These are phyloP conservation scores for Ophiocordyceps camponoti-leonardi DNA, from an alignment of 2,329 filamentous ascomycete genomes.

Conservation along the genomic window DNA sequence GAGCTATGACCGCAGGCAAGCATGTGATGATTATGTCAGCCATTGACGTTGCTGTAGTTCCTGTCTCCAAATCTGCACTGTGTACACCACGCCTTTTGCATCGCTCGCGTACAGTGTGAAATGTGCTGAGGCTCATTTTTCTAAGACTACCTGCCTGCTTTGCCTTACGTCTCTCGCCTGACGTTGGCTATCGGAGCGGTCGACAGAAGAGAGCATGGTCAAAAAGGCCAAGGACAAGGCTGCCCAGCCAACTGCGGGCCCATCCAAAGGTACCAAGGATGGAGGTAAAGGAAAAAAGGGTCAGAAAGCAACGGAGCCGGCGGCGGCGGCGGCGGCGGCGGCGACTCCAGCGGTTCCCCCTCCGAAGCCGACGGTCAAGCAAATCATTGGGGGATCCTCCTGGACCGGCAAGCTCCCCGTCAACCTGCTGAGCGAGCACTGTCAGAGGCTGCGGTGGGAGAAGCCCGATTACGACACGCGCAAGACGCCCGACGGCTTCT, in stretches of 20 bases:
- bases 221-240: conserved; percentile 38
- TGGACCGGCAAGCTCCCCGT: conserved; percentile 97
- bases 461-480: conserved; percentile 79
- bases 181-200: background rate
- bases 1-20: too few relatives aligned
- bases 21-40: too few relatives aligned
- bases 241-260: conserved; percentile 11
- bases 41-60: too few relatives aligned
- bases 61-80: too few relatives aligned
- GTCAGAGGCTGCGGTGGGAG: conserved; percentile 90
- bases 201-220: conserved; percentile 17
- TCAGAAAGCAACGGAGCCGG: conserved; percentile 7
- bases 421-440: conserved; percentile 85
- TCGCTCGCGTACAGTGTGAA: too few relatives aligned
- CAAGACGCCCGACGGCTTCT: conserved; percentile 56
- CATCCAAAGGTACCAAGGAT: conserved; percentile 33
- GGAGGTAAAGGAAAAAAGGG: conserved; percentile 20
- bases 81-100: too few relatives aligned
- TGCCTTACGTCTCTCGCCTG: too few relatives aligned
- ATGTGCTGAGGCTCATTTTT: too few relatives aligned
- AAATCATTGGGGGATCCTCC: conserved; percentile 82
- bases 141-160: too few relatives aligned
- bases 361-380: conserved; percentile 48
- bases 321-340: conserved; percentile 10
- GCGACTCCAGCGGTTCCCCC: conserved; percentile 18